These are phyloP conservation scores for Alloteropsis semialata DNA, from an alignment of 176 grass and related monocot species.

Conservation along the genomic window DNA sequence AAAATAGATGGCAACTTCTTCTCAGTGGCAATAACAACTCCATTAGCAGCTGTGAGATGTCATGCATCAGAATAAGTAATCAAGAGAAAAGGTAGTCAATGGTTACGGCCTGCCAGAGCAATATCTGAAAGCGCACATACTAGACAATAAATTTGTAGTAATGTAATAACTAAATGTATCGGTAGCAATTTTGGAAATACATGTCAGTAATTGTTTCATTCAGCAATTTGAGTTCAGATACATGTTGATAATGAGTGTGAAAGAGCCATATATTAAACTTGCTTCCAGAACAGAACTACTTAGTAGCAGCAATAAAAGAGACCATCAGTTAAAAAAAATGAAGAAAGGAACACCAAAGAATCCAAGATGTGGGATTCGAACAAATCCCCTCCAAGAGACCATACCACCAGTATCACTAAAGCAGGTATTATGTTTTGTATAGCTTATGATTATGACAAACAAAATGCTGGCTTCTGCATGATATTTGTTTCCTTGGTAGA, in stretches of 20 bases:
- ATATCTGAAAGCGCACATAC: neutral
- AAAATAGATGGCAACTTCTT: slow-evolving; percentile 73
- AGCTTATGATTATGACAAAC: neutral
- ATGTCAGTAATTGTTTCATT: neutral
- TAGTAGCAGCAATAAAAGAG: neutral
- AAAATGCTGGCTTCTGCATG: neutral
- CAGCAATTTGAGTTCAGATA: neutral
- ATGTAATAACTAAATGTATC: neutral
- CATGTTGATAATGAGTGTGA: neutral
- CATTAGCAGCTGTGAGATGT: slow-evolving; percentile 57
- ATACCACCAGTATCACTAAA: neutral
- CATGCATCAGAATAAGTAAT: neutral
- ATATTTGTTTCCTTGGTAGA: neutral
- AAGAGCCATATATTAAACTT: neutral
- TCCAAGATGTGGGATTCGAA: neutral
- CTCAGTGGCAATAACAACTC: slow-evolving; percentile 66
- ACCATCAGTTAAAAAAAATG: neutral
- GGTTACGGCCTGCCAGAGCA: neutral
- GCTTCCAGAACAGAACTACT: neutral
- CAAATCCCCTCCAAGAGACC: neutral
- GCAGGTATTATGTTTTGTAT: neutral
- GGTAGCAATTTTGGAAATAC: neutral
- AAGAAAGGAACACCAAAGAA: neutral
- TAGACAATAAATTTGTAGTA: neutral
- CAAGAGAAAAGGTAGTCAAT: neutral